Evolutionary conservation across 805 yeast species (phyloP).

Genomic region (Wickerhamiella galacta): DNA sequence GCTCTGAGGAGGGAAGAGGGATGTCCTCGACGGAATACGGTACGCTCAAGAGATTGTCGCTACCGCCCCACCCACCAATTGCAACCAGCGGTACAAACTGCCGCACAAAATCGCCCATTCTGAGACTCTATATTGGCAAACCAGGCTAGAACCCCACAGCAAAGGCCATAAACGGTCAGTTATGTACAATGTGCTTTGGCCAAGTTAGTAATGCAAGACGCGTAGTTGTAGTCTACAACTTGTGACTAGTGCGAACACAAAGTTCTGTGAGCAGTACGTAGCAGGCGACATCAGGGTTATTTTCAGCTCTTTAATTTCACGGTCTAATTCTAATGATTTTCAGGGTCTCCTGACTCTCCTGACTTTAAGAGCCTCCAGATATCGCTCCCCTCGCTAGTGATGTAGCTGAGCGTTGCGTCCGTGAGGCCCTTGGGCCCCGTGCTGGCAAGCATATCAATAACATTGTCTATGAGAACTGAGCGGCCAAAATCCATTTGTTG

Average conservation of each 20-base stretch:
- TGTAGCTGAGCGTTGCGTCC: constrained; percentile 42
- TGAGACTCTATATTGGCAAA: neutral
- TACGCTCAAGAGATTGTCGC: neutral
- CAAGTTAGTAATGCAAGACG: no score
- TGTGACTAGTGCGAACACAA: no score
- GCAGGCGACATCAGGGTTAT: neutral
- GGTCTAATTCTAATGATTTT: neutral
- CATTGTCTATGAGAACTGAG: constrained; percentile 65
- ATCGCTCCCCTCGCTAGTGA: constrained; percentile 61
- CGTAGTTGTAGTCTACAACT: no score
- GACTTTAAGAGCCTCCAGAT: constrained; percentile 34
- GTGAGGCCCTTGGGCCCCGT: constrained; percentile 40
- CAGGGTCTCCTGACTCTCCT: neutral
- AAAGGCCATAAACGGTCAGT: neutral
- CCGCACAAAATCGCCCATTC: neutral
- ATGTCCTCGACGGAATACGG: neutral
- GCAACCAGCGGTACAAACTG: neutral
- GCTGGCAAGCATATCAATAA: constrained; percentile 49
- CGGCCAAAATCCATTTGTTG: constrained; percentile 63
- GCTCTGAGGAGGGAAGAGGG: neutral
- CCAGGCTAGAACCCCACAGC: neutral
- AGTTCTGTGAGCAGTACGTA: neutral
- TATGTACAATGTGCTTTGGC: no score
- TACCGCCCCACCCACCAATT: neutral
- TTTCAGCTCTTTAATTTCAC: neutral